Percentiles rank a stretch among this genome's conserved stretches.
These are phyloP conservation scores for Leptodontidium sp. DNA, from an alignment of 2,329 filamentous ascomycete species.

Conservation along the genomic window DNA sequence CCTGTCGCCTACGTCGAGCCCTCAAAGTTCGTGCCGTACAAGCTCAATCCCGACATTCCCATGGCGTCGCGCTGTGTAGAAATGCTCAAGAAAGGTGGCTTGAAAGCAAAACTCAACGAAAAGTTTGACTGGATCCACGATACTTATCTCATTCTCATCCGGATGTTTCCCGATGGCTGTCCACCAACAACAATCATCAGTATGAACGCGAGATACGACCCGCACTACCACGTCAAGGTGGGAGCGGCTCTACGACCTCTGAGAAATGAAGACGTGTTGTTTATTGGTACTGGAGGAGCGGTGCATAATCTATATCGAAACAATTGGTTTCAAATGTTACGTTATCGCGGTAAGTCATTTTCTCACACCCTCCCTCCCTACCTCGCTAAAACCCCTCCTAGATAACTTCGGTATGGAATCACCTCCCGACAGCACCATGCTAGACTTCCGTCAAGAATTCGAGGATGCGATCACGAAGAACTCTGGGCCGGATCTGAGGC, in stretches of 20 bases:
- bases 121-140: conserved; percentile 78
- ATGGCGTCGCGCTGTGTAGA: conserved; percentile 59
- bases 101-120: conserved; percentile 60
- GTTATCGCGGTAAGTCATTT: conserved; percentile 26
- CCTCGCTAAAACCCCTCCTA: background rate
- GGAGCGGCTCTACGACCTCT: conserved; percentile 64
- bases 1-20: conserved; percentile 74
- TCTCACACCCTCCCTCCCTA: background rate
- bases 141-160: conserved; percentile 72
- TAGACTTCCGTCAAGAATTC: conserved; percentile 72
- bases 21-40: conserved; percentile 69
- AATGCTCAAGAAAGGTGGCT: conserved; percentile 59
- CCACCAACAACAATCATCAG: conserved; percentile 70
- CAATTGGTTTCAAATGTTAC: conserved; percentile 69
- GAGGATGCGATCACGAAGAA: conserved; percentile 65
- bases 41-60: conserved; percentile 65
- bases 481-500: conserved; percentile 61
- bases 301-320: conserved; percentile 78
- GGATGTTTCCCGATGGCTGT: conserved; percentile 72
- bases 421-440: conserved; percentile 65
- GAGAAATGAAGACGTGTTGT: conserved; percentile 61
- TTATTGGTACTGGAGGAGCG: conserved; percentile 67
- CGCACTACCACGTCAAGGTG: conserved; percentile 64
- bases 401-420: conserved; percentile 69
- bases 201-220: conserved; percentile 63